These are phyloP conservation scores for Actinidia polygama DNA, from an alignment of 179 eudicot genomes.

Conservation along the genomic window DNA sequence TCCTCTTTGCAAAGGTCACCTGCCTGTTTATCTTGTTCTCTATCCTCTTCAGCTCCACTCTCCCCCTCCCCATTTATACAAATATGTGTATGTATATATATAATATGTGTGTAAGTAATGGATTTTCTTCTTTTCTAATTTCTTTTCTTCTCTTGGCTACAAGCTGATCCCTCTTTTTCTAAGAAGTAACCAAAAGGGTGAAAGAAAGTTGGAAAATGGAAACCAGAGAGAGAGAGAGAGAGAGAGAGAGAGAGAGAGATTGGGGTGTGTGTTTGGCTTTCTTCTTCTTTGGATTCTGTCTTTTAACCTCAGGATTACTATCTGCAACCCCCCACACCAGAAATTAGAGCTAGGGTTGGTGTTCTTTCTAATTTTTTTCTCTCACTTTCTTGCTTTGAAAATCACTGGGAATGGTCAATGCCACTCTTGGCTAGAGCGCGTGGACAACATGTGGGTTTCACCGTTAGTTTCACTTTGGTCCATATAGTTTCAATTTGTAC, in stretches of 20 bases:
- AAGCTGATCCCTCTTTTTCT: background rate
- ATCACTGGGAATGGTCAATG: background rate
- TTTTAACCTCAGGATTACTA: conserved; percentile 21
- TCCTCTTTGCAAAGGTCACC: conserved; percentile 89
- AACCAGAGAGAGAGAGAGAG: conserved; percentile 19
- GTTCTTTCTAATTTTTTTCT: background rate
- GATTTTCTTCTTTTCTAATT: background rate
- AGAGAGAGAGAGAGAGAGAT: conserved; percentile 1
- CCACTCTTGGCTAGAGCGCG: background rate
- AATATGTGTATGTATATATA: background rate
- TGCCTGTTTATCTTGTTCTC: conserved; percentile 93
- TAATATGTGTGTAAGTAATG: background rate
- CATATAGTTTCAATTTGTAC: too few species aligned
- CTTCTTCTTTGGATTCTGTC: conserved; percentile 21
- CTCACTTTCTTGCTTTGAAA: background rate
- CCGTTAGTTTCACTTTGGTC: too few species aligned
- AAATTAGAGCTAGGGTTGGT: conserved; percentile 10
- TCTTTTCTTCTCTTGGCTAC: conserved; percentile 26
- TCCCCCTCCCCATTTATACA: conserved; percentile 75
- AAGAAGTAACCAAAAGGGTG: conserved; percentile 26
- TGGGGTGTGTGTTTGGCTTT: conserved; percentile 4
- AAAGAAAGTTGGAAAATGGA: conserved; percentile 18
- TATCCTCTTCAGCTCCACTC: conserved; percentile 91
- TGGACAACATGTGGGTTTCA: background rate
- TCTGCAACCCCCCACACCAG: conserved; percentile 15